Base-by-base conservation (phyloP, 1,139 yeast species). In the Suhomyces kunorum region DNA sequence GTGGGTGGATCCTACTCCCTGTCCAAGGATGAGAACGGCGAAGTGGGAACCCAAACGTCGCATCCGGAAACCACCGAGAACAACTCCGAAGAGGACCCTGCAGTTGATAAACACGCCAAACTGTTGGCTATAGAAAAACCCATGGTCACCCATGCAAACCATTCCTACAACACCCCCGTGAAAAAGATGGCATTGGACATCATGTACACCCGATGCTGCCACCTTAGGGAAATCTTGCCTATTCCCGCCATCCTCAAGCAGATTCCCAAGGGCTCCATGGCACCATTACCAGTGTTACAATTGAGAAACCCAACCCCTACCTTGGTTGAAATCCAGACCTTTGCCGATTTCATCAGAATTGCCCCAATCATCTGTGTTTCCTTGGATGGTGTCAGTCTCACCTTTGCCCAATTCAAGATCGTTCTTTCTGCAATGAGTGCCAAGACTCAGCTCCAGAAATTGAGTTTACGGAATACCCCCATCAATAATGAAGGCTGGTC, bases 1-100 rank as follows among this genome's bases (percentile, higher is more conserved):
- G 90, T 85, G 26, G 94, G 94, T 22, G 94, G 94, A 1, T 70
- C 86, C 5, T 88, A 87, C 0, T 81, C 84, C 31, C 62, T 83
- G 38, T 78, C 75, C 33, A 50, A 47, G 13, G 52, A 49, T 2
- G 46, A 42, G 5, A 33, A 34, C 4, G 44, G 28, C 13, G 49
- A 32, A 12, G 43, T 39, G 12, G 45, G 48, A 2, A 62, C 58
- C 15, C 64, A 56, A 8, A 57, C 48, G 14, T 59, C 37, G 4
- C 29, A 32, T 11, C 30, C 32, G 5, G n/a, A 18, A 9, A 33
- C 39, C 6, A 30, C 44, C 4, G 39, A 25, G 5, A 32, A 37
- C 13, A 36, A 40, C 9, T 53, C 51, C 3, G 61, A 53, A 30
- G 78, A 69, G 14, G 81, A 76, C 31, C 68, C 71, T 3, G 58